A percentile compares a stretch with the other conserved stretches of the same genome.
phyloP scores from a whole-genome alignment of 495 filamentous ascomycete genomes.

The Penicillium psychrofluorescens region DNA sequence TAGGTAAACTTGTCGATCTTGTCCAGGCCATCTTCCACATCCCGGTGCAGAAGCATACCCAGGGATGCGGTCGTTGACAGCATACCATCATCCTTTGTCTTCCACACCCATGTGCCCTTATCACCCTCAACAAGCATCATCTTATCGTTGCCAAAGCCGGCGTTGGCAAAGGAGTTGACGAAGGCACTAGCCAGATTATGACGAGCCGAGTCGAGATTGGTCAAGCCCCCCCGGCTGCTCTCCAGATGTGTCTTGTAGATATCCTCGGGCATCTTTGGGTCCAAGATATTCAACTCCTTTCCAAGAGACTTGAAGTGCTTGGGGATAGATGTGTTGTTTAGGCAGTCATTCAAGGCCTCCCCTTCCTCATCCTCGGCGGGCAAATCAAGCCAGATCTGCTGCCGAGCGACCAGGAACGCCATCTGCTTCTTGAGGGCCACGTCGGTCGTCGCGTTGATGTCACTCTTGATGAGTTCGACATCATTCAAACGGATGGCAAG shows the following conservation, averaged over 20 bases:
- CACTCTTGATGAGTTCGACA: slow-evolving; percentile 64
- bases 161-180: slow-evolving; percentile 94
- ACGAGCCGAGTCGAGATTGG: slow-evolving; percentile 87
- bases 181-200: slow-evolving; percentile 96
- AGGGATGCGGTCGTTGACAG: slow-evolving; percentile 90
- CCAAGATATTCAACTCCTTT: slow-evolving; percentile 94
- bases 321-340: slow-evolving; percentile 80
- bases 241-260: slow-evolving; percentile 99
- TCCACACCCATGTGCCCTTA: slow-evolving; percentile 94
- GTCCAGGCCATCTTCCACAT: slow-evolving; percentile 80
- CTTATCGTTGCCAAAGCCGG: slow-evolving; percentile 91
- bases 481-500: slow-evolving; percentile 93
- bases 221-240: slow-evolving; percentile 84
- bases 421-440: slow-evolving; percentile 84
- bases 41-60: slow-evolving; percentile 84
- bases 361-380: slow-evolving; percentile 57
- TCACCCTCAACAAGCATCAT: slow-evolving; percentile 81
- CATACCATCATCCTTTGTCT: slow-evolving; percentile 98
- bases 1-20: slow-evolving; percentile 92
- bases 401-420: slow-evolving; percentile 84
- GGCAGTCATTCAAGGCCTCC: slow-evolving; percentile 65
- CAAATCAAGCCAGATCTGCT: slow-evolving; percentile 78
- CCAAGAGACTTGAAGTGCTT: slow-evolving; percentile 90
- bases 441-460: slow-evolving; percentile 75
- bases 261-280: slow-evolving; percentile 94